phyloP scores from a whole-genome alignment of 352 stramenopile genomes.

The Blastocystis sp. region DNA sequence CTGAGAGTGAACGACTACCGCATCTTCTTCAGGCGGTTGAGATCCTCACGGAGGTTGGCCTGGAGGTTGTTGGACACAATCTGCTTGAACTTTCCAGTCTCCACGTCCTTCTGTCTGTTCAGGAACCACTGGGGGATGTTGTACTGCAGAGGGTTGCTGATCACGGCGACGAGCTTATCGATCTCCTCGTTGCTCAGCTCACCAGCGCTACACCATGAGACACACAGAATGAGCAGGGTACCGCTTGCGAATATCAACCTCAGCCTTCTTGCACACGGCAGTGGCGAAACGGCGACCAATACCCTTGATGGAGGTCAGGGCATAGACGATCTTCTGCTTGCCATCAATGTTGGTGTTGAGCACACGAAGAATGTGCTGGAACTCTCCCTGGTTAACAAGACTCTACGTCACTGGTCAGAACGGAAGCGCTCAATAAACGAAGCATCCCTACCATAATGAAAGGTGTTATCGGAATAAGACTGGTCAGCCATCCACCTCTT shows the following conservation, averaged over 20 bases:
- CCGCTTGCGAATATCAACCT: constrained; percentile 81
- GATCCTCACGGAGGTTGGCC: constrained; percentile 96
- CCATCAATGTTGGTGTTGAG: constrained; percentile 99
- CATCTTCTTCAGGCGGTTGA: constrained; percentile 99
- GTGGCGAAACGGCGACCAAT: constrained; percentile 85
- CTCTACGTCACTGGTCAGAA: constrained; percentile 30
- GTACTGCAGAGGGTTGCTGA: constrained; percentile 97
- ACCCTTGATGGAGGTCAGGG: constrained; percentile 86
- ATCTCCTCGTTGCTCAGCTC: constrained; percentile 98
- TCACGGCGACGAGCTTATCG: constrained; percentile 97
- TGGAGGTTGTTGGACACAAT: constrained; percentile 95
- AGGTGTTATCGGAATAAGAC: constrained; percentile 57
- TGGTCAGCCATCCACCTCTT: not conserved
- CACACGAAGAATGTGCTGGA: constrained; percentile 99
- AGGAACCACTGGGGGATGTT: constrained; percentile 99
- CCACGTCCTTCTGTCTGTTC: constrained; percentile 99
- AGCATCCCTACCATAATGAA: constrained; percentile 59
- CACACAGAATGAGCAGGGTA: not conserved
- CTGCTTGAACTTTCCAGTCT: constrained; percentile 97
- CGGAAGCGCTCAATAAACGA: not conserved
- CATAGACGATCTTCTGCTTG: constrained; percentile 82
- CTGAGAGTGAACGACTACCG: constrained; percentile 73
- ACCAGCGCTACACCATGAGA: constrained; percentile 78
- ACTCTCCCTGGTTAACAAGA: constrained; percentile 78
- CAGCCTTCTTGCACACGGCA: constrained; percentile 98